Evolutionary conservation across 2,329 filamentous ascomycete genomes (phyloP).

Genomic region (Aureobasidium sp.): DNA sequence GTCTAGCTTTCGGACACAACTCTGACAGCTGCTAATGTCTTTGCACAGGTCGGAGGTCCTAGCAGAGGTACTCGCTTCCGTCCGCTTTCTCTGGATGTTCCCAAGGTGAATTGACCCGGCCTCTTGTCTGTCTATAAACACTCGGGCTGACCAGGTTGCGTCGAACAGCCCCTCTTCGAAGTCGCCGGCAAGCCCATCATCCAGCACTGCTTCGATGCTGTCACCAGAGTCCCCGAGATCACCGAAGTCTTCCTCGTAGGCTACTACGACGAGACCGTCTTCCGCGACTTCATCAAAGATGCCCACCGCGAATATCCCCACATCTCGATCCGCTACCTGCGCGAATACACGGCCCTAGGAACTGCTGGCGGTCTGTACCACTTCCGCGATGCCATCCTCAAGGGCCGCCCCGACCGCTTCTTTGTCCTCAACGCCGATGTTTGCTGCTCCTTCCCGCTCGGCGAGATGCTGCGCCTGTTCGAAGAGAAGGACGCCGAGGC

Average conservation of each 20-base stretch:
- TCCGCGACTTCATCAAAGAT: conserved; percentile 97
- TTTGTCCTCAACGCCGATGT: conserved; percentile 98
- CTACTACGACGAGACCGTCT: conserved; percentile 96
- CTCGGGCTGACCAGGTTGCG: neutral
- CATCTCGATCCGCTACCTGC: conserved; percentile 87
- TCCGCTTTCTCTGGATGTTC: conserved; percentile 88
- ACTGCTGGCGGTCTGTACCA: conserved; percentile 97
- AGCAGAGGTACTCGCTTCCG: conserved; percentile 94
- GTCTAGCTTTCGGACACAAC: conserved; percentile 22
- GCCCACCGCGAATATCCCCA: conserved; percentile 76
- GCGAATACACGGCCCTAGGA: conserved; percentile 93
- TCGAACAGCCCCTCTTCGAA: conserved; percentile 79
- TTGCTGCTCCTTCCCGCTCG: conserved; percentile 95
- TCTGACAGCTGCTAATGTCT: conserved; percentile 17
- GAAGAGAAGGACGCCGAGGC: conserved; percentile 94
- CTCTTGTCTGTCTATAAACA: neutral
- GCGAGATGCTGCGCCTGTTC: conserved; percentile 91
- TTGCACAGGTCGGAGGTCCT: conserved; percentile 75
- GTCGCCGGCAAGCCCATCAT: conserved; percentile 97
- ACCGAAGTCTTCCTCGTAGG: conserved; percentile 96
- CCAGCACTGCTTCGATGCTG: conserved; percentile 90
- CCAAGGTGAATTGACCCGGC: conserved; percentile 59
- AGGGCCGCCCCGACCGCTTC: conserved; percentile 87
- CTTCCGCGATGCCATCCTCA: conserved; percentile 97
- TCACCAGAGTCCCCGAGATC: conserved; percentile 84